phyloP scores from a whole-genome alignment of 345 rosid genomes.

The Eucalyptus guilfoylei region DNA sequence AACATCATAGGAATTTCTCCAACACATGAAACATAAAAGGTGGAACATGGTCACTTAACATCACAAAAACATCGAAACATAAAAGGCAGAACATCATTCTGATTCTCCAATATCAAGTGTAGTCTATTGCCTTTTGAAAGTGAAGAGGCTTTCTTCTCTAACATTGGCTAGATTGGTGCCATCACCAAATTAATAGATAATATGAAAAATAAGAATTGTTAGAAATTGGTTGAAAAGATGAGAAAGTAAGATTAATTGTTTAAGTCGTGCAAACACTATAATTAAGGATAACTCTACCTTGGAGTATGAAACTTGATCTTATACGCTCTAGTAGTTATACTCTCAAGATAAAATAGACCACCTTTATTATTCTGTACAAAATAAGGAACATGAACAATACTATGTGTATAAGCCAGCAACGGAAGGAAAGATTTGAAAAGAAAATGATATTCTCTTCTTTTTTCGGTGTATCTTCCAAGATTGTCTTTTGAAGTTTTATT shows the following conservation, averaged over 20 bases:
- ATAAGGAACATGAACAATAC: background rate
- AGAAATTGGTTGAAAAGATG: background rate
- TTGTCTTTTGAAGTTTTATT: background rate
- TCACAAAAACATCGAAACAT: background rate
- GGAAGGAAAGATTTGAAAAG: background rate
- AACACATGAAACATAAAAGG: background rate
- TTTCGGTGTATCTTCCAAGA: background rate
- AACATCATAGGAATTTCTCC: too few relatives aligned
- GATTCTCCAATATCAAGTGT: background rate
- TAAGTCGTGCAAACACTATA: too few relatives aligned
- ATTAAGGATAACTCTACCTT: background rate
- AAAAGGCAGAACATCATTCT: background rate
- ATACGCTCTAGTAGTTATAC: background rate
- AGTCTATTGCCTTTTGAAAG: background rate
- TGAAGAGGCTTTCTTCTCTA: background rate
- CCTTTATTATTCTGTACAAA: too few relatives aligned
- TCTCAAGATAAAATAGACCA: background rate
- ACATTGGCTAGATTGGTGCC: background rate
- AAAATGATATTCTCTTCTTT: background rate
- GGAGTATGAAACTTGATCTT: too few relatives aligned
- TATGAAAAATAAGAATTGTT: background rate
- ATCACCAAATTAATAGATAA: background rate
- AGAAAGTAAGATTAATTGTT: background rate
- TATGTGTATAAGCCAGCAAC: background rate
- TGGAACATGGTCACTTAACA: background rate